Evolutionary conservation across 331 rosid species (phyloP), one percentile per base, ranked within the genome.

Genomic region (Cydonia oblonga): DNA sequence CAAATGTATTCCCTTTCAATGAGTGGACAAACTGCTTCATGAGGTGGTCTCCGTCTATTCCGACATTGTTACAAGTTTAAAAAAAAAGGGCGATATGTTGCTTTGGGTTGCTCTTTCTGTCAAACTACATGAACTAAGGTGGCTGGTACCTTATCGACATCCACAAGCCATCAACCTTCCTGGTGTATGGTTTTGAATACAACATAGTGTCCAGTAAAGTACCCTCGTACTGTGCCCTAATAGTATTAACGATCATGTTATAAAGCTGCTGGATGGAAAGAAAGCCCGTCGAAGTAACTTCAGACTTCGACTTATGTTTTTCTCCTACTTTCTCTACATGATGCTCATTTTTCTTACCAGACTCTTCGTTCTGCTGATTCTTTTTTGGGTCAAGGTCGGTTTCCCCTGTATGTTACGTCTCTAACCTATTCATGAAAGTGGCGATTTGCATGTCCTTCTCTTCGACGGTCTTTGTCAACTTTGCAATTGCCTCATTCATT

Each of bases 301-400:
- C 0, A 44, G 7, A 44, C 52, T 44, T 0, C 0, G 2, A 0
- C 19, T 44, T 44, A 0, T 44, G 0, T 1, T 16, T 44, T 44
- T 44, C 52, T 13, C 18, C 3, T 4, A 44, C 52, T 44, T 44
- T 44, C 52, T 14, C 1, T 44, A 44, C 52, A 0, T 44, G 0
- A 44, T 0, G 52, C 52, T 14, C 7, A 0, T 44, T 1, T 44
- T 2, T 44, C 19, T 44, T 3, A 0, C 7, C 0, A 44, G 0
- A 14, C 19, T 44, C 19, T 7, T 44, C 1, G 1, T 44, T 7
- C 0, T 6, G 1, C 1, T 44, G 7, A 44, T 44, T 0, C 52
- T 44, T 44, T 0, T 44, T 0, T 0, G 3, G 3, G 52, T 5
- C 0, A 3, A 1, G 52, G 52, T 44, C 6, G 0, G 0, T 3